Conservation (phyloP, 2,329 filamentous ascomycete species). For the Aureobasidium subglaciale region DNA sequence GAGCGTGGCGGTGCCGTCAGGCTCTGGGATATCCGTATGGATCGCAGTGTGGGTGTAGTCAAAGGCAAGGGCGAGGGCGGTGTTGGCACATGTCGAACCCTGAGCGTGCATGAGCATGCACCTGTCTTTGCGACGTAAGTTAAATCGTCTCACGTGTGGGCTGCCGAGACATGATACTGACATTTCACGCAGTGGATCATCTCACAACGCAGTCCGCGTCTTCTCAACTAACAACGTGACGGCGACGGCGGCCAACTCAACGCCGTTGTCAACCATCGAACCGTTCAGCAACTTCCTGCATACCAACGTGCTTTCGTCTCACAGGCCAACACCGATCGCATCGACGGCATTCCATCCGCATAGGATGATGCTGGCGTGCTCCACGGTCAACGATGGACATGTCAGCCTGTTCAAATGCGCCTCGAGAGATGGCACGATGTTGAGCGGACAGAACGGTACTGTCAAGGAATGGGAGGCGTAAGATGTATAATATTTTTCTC, state of each 20-base stretch:
- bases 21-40: slow-evolving; percentile 89
- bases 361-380: slow-evolving; percentile 80
- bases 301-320: slow-evolving; percentile 29
- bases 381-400: slow-evolving; percentile 78
- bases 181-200: slow-evolving; percentile 15
- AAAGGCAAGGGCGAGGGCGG: slow-evolving; percentile 52
- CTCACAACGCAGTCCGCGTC: slow-evolving; percentile 19
- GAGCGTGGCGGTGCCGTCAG: slow-evolving; percentile 90
- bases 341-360: slow-evolving; percentile 94
- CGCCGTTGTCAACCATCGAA: slow-evolving; percentile 71
- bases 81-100: slow-evolving; percentile 65
- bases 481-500: background rate
- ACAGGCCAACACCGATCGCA: slow-evolving; percentile 74
- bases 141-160: background rate
- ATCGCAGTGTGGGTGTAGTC: slow-evolving; percentile 61
- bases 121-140: slow-evolving; percentile 77
- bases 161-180: background rate
- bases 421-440: slow-evolving; percentile 10
- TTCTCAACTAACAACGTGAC: slow-evolving; percentile 19
- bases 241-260: slow-evolving; percentile 8
- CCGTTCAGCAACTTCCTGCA: slow-evolving; percentile 64
- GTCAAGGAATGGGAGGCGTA: slow-evolving; percentile 17
- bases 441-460: slow-evolving; percentile 6
- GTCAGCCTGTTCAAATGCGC: slow-evolving; percentile 66
- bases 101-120: slow-evolving; percentile 91